Conservation (phyloP, 2,329 filamentous ascomycete genomes). For the Diaporthe sp. region DNA sequence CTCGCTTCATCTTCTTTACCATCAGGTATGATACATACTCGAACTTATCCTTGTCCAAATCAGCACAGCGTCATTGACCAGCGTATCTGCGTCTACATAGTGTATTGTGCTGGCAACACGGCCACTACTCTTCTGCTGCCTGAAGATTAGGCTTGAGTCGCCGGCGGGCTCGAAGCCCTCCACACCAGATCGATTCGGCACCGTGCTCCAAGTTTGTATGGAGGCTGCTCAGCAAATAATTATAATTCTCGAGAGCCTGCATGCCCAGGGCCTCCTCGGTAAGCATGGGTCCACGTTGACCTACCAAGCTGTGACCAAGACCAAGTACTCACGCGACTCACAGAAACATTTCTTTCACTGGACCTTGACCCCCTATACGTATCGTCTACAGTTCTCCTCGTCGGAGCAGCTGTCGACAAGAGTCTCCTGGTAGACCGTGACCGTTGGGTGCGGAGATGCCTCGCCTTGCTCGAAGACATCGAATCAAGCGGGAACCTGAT, state of each 20-base stretch:
- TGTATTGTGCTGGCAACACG: conserved; percentile 42
- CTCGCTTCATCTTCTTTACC: conserved; percentile 40
- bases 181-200: conserved; percentile 29
- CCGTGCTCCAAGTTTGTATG: conserved; percentile 38
- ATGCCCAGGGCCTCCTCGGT: conserved; percentile 24
- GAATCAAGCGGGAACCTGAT: conserved; percentile 27
- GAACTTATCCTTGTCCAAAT: not conserved
- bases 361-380: conserved; percentile 26
- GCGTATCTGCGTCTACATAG: not conserved
- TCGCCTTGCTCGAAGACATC: conserved; percentile 14
- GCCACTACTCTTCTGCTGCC: conserved; percentile 39
- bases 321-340: not conserved
- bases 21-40: conserved; percentile 36
- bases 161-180: conserved; percentile 1
- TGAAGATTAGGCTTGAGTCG: conserved; percentile 41
- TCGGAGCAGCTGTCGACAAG: conserved; percentile 26
- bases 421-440: conserved; percentile 19
- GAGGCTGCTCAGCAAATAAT: conserved; percentile 40
- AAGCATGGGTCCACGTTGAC: not conserved
- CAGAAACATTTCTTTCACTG: conserved; percentile 15
- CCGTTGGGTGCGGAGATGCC: conserved; percentile 3
- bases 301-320: not conserved
- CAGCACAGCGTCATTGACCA: not conserved
- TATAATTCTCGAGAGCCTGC: conserved; percentile 29
- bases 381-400: not conserved